These are phyloP conservation scores for Phytophthora multivora DNA, from an alignment of 352 stramenopile genomes.

Conservation along the genomic window DNA sequence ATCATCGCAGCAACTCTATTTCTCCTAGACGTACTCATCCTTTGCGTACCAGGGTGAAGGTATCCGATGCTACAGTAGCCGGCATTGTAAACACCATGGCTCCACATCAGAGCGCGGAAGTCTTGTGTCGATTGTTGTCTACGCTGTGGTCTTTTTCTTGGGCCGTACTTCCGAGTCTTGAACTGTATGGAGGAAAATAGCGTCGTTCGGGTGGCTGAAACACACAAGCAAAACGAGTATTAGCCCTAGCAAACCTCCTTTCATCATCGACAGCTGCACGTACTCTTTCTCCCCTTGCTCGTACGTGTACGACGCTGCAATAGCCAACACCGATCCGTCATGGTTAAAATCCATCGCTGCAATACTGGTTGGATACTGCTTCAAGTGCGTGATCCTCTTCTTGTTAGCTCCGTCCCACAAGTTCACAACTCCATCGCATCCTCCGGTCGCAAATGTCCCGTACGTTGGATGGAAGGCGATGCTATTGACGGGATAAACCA, in stretches of 20 bases:
- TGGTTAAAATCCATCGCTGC: constrained; percentile 94
- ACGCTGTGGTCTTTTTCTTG: constrained; percentile 59
- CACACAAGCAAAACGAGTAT: constrained; percentile 13
- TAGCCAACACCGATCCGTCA: constrained; percentile 92
- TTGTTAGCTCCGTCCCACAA: constrained; percentile 96
- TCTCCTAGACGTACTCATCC: constrained; percentile 18
- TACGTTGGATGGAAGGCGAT: constrained; percentile 95
- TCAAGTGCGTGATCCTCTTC: constrained; percentile 92
- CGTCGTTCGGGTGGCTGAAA: constrained; percentile 90
- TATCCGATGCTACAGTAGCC: background rate
- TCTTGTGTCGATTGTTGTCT: background rate
- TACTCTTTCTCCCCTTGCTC: constrained; percentile 97
- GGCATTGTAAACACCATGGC: background rate
- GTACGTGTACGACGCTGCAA: constrained; percentile 97
- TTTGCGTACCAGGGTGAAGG: background rate
- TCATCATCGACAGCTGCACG: constrained; percentile 18
- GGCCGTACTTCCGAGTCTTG: constrained; percentile 88
- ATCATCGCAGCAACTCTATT: constrained; percentile 19
- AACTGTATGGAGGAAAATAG: constrained; percentile 93
- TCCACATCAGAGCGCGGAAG: background rate
- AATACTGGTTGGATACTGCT: constrained; percentile 87
- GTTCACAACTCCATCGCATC: constrained; percentile 93
- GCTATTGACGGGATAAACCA: constrained; percentile 96
- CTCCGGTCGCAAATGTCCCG: constrained; percentile 95
- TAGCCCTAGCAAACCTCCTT: background rate